Evolutionary conservation across 2,329 filamentous ascomycete species (phyloP).

Genomic region (Arachnopeziza araneosa): DNA sequence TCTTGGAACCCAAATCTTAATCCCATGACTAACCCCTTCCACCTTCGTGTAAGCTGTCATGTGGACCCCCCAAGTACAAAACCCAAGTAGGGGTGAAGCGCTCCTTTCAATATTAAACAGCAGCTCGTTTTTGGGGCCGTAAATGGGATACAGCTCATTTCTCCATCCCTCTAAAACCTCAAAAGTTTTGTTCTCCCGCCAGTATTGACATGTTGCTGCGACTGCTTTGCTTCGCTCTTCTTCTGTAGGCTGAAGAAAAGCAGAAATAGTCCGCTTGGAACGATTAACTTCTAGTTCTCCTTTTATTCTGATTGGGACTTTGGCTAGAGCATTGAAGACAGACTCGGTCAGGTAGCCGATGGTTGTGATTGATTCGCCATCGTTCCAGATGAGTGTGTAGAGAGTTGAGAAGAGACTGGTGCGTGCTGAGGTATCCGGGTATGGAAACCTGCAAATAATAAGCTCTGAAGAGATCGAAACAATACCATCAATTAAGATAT

Average conservation of each 20-base stretch:
- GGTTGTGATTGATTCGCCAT: slow-evolving; percentile 42
- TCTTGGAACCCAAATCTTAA: slow-evolving; percentile 81
- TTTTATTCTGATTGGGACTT: slow-evolving; percentile 44
- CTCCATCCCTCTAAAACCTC: slow-evolving; percentile 73
- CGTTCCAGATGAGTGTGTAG: slow-evolving; percentile 59
- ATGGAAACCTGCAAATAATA: slow-evolving; percentile 61
- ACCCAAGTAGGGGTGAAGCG: slow-evolving; percentile 68
- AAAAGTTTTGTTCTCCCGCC: slow-evolving; percentile 68
- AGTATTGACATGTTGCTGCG: slow-evolving; percentile 54
- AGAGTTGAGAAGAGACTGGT: slow-evolving; percentile 52
- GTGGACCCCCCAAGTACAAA: slow-evolving; percentile 75
- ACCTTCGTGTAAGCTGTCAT: slow-evolving; percentile 66
- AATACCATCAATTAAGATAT: not conserved
- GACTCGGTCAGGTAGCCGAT: slow-evolving; percentile 56
- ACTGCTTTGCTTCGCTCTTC: slow-evolving; percentile 54
- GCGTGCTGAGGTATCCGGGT: slow-evolving; percentile 55
- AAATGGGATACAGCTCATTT: slow-evolving; percentile 75
- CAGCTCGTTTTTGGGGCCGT: slow-evolving; percentile 53
- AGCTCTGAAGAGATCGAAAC: not conserved
- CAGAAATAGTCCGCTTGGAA: slow-evolving; percentile 34
- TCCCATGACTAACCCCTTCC: slow-evolving; percentile 41
- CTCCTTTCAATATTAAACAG: slow-evolving; percentile 74
- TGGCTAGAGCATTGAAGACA: slow-evolving; percentile 44
- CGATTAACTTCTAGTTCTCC: slow-evolving; percentile 58
- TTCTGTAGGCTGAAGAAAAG: slow-evolving; percentile 37